Evolutionary conservation across 208 protist genomes (phyloP), one percentile per base, ranked within the genome.

Genomic region (Wallacemonas sp.): DNA sequence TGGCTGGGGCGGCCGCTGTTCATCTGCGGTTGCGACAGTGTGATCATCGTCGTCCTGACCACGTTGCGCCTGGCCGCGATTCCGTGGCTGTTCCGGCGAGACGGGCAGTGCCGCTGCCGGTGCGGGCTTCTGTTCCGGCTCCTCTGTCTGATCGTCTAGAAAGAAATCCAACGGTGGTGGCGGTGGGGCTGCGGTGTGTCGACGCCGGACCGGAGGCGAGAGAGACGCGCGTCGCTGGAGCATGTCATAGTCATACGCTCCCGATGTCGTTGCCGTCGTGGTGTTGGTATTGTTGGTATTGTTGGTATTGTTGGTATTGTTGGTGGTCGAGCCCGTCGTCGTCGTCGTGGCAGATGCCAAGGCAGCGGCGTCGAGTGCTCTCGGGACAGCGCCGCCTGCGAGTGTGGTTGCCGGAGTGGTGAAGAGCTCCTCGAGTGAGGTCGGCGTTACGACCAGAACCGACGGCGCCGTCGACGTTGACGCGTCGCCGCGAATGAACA

Each of bases 181-280:
- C 9, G 52, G 52, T 23, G 52, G 52, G 5, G 32, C 52, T 3
- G 34, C 52, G 14, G 52, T 58, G 52, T 43, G 36, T 16, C 52
- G 52, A 24, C 52, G 52, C 2, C 52, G 52, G 8, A 19, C 3
- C 32, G 52, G 52, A 0, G 48, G 48, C 16, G 48, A 27, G 14
- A 23, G 5, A n/a, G 17, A 14, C 11, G 11, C 17, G 44, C 19
- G 6, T 9, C 19, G 11, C 44, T 14, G 44, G 14, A 23, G 19
- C 44, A 14, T 41, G 9, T n/a, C n/a, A n/a, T n/a, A n/a, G n/a
- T n/a, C n/a, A n/a, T n/a, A 41, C 36, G 14, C 36, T 41, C 6
- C 36, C 36, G 36, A 14, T 14, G 36, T 41, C 36, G 36, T 14
- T 17, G 14, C 36, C 6, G 36, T 41, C 36, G 36, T 17, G 36